Evolutionary conservation across 371 early-diverging fungal genomes (phyloP), one percentile per base, ranked within the genome.

Genomic region (Mucor lusitanicus): DNA sequence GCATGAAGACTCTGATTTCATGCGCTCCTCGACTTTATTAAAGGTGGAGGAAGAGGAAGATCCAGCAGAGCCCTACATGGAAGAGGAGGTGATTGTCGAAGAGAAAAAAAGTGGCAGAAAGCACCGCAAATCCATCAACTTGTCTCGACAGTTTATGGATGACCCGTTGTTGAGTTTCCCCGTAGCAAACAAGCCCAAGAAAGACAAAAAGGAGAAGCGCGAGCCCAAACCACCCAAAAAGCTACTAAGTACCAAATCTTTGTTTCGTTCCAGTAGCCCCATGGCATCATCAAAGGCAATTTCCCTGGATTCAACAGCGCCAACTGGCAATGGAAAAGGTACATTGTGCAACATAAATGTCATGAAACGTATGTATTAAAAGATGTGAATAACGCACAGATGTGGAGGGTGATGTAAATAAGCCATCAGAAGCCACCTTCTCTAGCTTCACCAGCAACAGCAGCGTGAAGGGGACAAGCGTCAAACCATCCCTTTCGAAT

Each of bases 111-210:
- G 25, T 23, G 21, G 32, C 27, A 50, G 50, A 33, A 70, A 33
- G 17, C 61, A 61, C 2, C 39, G 61, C 11, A 46, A 53, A 27
- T 66, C 71, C 9, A 30, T 66, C 37, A 65, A 55, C 15, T 9
- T 63, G 3, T 48, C 66, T 3, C 50, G 50, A 13, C 59, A 61
- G 37, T 40, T 54, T 2, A 50, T 56, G 48, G 63, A 70, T 40
- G 71, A 70, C 42, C 71, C 71, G 6, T 25, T 70, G 0, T 37
- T 70, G 15, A 66, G 67, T 23, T 56, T 70, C 8, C 55, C 71
- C 7, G 17, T 35, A 58, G 6, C 28, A 61, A 67, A 63, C 6
- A 67, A 71, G 57, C 56, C 63, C 40, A 59, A 59, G 40, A 59
- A 54, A 17, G 63, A 66, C 13, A 54, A 59, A 23, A 54, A 62